Percentiles rank a stretch among this genome's conserved stretches.
phyloP scores from a whole-genome alignment of 768 basidiomycete species.

The Russula emetica region DNA sequence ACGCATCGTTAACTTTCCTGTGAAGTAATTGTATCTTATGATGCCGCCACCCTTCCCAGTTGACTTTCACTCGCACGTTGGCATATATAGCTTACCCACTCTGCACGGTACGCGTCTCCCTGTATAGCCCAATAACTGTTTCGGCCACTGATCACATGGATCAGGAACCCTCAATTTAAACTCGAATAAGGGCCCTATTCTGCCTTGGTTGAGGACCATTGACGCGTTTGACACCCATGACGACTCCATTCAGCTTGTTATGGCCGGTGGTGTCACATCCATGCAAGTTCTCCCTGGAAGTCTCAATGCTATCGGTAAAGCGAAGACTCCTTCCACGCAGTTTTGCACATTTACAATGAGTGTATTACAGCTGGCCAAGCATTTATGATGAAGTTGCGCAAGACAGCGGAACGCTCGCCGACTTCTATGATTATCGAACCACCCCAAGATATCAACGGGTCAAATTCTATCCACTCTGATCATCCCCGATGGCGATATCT shows the following conservation, averaged over 20 bases:
- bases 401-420: conserved; percentile 69
- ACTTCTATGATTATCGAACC: conserved; percentile 84
- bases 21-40: conserved; percentile 15
- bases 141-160: not conserved
- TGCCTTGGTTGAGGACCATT: conserved; percentile 76
- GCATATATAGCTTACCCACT: conserved; percentile 58
- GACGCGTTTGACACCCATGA: conserved; percentile 89
- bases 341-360: conserved; percentile 21
- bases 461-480: conserved; percentile 35
- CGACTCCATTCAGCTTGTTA: conserved; percentile 62
- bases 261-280: conserved; percentile 87
- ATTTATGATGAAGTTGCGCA: conserved; percentile 79
- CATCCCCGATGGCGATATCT: conserved; percentile 73
- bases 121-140: not conserved
- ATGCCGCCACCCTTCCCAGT: conserved; percentile 28
- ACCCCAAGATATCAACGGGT: conserved; percentile 58
- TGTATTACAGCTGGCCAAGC: conserved; percentile 69
- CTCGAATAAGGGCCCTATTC: conserved; percentile 60
- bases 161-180: conserved; percentile 55
- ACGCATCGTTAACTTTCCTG: conserved; percentile 26
- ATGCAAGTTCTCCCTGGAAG: conserved; percentile 77
- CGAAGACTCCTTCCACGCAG: conserved; percentile 2
- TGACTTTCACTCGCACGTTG: conserved; percentile 64
- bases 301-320: conserved; percentile 64
- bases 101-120: conserved; percentile 40